These are phyloP conservation scores for Talaromyces thailandensis DNA, from an alignment of 495 filamentous ascomycete genomes.

Conservation along the genomic window DNA sequence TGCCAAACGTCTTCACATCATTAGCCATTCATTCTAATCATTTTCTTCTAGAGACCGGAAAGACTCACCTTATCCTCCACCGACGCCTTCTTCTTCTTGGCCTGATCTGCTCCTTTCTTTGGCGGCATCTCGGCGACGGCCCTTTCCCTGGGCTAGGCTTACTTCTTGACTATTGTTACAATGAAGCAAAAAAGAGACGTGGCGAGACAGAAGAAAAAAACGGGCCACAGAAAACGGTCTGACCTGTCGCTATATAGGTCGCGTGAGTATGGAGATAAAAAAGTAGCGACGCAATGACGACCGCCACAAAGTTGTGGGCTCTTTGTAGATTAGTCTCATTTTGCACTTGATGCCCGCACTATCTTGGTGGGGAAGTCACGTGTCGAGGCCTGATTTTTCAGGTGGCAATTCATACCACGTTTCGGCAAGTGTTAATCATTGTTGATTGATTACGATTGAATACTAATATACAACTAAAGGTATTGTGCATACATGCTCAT, in stretches of 20 bases:
- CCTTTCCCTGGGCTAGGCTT: conserved; percentile 3
- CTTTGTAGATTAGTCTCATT: conserved; percentile 3
- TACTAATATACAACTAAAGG: background rate
- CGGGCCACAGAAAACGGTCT: background rate
- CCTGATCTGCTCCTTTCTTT: conserved; percentile 56
- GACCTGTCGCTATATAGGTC: background rate
- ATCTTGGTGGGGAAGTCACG: background rate
- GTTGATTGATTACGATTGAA: background rate
- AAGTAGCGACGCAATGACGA: background rate
- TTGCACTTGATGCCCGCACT: background rate
- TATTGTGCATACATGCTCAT: background rate
- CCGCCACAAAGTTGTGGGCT: background rate
- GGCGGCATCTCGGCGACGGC: conserved; percentile 70
- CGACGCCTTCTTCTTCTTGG: conserved; percentile 64
- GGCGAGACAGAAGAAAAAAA: background rate
- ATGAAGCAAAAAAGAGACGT: background rate
- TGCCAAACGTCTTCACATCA: conserved; percentile 72
- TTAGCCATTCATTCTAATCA: conserved; percentile 12
- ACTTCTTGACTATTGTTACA: background rate
- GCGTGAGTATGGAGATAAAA: background rate
- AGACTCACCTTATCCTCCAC: conserved; percentile 72
- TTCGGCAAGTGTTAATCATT: background rate
- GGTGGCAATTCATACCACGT: background rate
- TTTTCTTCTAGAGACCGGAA: background rate
- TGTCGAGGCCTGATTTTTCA: background rate